A percentile compares a stretch with the other conserved stretches of the same genome.
Conservation (phyloP, 805 yeast species). For the Teunomyces atbi region DNA sequence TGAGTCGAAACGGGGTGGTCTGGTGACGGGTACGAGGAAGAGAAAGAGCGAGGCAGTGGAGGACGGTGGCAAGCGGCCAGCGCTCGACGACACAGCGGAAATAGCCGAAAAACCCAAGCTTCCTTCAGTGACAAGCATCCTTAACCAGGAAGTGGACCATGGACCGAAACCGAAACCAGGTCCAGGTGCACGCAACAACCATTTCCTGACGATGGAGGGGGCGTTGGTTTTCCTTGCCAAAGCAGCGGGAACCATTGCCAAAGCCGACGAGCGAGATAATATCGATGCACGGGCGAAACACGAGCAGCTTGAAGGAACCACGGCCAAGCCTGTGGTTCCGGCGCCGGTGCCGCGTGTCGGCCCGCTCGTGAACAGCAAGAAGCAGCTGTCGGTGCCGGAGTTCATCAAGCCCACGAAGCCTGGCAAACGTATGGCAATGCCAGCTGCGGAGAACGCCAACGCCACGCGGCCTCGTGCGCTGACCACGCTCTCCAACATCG, state of each 20-base stretch:
- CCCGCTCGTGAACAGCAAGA: neutral
- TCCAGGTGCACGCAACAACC: slow-evolving; percentile 14
- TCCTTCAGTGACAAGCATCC: slow-evolving; percentile 16
- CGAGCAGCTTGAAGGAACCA: slow-evolving; percentile 39
- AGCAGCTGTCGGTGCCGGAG: slow-evolving; percentile 16
- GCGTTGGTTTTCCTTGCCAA: slow-evolving; percentile 72
- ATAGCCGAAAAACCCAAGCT: neutral
- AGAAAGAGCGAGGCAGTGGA: slow-evolving; percentile 35
- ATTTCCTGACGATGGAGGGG: slow-evolving; percentile 49
- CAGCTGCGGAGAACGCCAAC: slow-evolving; percentile 41
- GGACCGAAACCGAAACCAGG: neutral
- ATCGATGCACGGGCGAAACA: slow-evolving; percentile 53
- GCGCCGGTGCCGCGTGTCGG: neutral
- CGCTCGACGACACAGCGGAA: neutral
- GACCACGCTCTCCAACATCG: slow-evolving; percentile 53
- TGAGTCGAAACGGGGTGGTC: slow-evolving; percentile 32
- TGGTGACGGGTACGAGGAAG: slow-evolving; percentile 34
- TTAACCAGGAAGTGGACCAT: slow-evolving; percentile 6
- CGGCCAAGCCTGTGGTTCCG: neutral
- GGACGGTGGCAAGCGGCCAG: neutral
- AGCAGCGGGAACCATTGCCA: slow-evolving; percentile 75
- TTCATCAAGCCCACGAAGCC: slow-evolving; percentile 16
- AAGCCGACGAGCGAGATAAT: slow-evolving; percentile 63
- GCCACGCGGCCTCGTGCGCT: slow-evolving; percentile 48
- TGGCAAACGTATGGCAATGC: slow-evolving; percentile 35